A percentile compares a stretch with the other conserved stretches of the same genome.
These are phyloP conservation scores for Leccinum pellstonianum DNA, from an alignment of 768 basidiomycete species.

Conservation along the genomic window DNA sequence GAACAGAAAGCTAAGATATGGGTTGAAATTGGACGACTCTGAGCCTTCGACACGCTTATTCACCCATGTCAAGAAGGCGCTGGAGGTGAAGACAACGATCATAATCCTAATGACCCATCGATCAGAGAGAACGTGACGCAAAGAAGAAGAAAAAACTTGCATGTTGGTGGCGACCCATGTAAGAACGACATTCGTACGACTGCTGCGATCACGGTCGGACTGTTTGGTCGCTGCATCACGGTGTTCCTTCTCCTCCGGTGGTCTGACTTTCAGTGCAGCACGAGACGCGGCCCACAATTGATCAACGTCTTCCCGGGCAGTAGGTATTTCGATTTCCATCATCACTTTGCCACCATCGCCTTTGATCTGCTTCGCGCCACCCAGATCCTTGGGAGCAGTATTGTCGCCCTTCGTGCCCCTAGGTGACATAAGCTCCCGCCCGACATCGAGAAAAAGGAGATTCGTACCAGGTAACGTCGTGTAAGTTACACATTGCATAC, in stretches of 20 bases:
- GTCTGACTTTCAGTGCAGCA: conserved; percentile 62
- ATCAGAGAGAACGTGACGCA: not conserved
- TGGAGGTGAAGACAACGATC: conserved; percentile 75
- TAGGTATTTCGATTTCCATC: conserved; percentile 83
- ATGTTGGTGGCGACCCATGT: conserved; percentile 86
- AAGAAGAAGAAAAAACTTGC: conserved; percentile 39
- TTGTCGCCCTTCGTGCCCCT: conserved; percentile 95
- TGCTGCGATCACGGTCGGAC: conserved; percentile 81
- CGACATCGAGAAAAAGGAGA: not conserved
- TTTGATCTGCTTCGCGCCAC: conserved; percentile 87
- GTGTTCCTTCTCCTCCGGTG: conserved; percentile 74
- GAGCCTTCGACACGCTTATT: conserved; percentile 50
- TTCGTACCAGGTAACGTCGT: conserved; percentile 77
- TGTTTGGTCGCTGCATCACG: conserved; percentile 88
- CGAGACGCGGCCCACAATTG: conserved; percentile 81
- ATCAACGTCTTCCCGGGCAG: conserved; percentile 83
- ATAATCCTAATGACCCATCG: conserved; percentile 45
- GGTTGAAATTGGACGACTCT: conserved; percentile 68
- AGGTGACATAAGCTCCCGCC: conserved; percentile 5
- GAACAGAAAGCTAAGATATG: conserved; percentile 87
- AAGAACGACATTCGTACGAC: conserved; percentile 80
- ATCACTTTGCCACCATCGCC: conserved; percentile 82
- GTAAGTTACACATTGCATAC: conserved; percentile 92
- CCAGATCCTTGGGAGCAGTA: conserved; percentile 82
- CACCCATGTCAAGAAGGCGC: conserved; percentile 75